phyloP scores from a whole-genome alignment of 192 early-diverging fungal genomes.

The Entomortierella chlamydospora region DNA sequence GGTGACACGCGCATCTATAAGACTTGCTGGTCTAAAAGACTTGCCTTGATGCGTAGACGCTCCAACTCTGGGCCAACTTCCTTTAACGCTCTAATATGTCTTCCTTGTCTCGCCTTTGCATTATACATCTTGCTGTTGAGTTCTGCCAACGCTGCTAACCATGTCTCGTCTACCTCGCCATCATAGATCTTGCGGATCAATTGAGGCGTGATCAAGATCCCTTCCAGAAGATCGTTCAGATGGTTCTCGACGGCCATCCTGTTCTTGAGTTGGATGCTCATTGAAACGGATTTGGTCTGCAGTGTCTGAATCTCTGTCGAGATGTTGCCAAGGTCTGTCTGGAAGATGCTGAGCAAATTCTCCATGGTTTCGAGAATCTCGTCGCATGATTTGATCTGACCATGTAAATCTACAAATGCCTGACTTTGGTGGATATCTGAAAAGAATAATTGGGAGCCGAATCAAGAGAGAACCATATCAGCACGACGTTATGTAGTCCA shows the following conservation, averaged over 20 bases:
- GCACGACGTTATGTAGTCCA: too few species aligned
- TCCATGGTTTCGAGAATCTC: slow-evolving; percentile 89
- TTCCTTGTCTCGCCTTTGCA: slow-evolving; percentile 79
- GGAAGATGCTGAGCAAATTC: slow-evolving; percentile 83
- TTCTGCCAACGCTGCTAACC: slow-evolving; percentile 84
- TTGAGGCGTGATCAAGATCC: slow-evolving; percentile 83
- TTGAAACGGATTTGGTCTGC: slow-evolving; percentile 82
- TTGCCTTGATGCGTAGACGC: slow-evolving; percentile 80
- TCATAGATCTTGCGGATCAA: slow-evolving; percentile 89
- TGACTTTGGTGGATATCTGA: slow-evolving; percentile 70
- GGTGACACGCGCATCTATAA: too few species aligned
- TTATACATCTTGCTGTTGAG: slow-evolving; percentile 91
- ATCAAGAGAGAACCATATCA: too few species aligned
- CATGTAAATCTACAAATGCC: slow-evolving; percentile 73
- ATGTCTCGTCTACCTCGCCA: slow-evolving; percentile 92
- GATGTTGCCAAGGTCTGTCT: slow-evolving; percentile 88
- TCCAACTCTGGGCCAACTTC: slow-evolving; percentile 95
- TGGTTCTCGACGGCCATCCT: slow-evolving; percentile 80
- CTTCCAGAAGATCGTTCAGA: slow-evolving; percentile 83
- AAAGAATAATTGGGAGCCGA: neutral
- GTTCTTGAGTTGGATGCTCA: slow-evolving; percentile 89
- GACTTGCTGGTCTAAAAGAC: neutral
- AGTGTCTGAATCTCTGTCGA: slow-evolving; percentile 88
- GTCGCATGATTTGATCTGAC: slow-evolving; percentile 78
- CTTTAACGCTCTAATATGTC: slow-evolving; percentile 81